Evolutionary conservation across 192 early-diverging fungal species (phyloP).

Genomic region (Dissophora ornata): DNA sequence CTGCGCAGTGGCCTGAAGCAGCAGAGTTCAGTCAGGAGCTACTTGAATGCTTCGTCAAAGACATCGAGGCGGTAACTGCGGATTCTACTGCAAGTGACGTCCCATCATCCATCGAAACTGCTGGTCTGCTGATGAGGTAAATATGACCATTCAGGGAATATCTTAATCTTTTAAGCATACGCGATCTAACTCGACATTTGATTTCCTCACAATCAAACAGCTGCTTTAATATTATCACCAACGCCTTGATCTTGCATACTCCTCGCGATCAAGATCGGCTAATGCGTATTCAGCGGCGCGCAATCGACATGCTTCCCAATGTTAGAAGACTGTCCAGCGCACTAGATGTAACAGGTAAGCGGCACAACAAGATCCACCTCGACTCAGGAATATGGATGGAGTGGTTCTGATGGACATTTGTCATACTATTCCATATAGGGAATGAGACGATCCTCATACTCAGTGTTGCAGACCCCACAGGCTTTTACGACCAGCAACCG

Average conservation of each 20-base stretch:
- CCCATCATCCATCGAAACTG: conserved; percentile 8
- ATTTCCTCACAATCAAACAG: no score
- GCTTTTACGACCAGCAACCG: conserved; percentile 38
- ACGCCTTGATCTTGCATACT: conserved; percentile 13
- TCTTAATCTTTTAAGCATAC: neutral
- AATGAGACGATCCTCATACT: conserved; percentile 51
- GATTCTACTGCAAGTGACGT: neutral
- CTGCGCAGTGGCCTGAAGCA: conserved; percentile 22
- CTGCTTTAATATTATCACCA: conserved; percentile 37
- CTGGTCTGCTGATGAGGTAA: conserved; percentile 24
- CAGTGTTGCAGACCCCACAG: conserved; percentile 22
- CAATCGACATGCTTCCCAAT: conserved; percentile 9
- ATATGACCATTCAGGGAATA: no score
- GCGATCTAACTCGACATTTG: no score
- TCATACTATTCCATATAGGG: conserved; percentile 21
- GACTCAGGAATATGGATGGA: no score
- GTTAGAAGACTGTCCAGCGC: neutral
- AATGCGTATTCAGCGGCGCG: conserved; percentile 4
- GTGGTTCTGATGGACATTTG: neutral
- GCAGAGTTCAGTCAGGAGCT: conserved; percentile 36
- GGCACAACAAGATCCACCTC: no score
- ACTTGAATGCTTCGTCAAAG: conserved; percentile 39
- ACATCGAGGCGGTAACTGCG: conserved; percentile 15
- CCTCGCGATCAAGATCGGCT: conserved; percentile 7
- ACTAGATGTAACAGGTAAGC: conserved; percentile 9